Evolutionary conservation across 257 asterid genomes (phyloP).

Genomic region (Solanum pinnatisectum): DNA sequence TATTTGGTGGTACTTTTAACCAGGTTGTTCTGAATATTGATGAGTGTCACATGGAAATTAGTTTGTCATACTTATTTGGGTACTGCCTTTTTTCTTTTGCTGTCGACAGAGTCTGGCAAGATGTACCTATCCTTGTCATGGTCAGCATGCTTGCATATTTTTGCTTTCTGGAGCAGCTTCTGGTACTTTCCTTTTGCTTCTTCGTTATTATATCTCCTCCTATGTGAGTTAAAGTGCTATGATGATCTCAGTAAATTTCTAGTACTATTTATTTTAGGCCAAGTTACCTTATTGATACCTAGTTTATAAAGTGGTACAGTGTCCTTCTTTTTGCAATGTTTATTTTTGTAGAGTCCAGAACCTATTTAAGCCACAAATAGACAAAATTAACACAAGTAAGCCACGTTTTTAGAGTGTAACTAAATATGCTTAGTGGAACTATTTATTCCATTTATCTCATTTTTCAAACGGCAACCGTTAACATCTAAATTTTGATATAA

Average conservation of each 20-base stretch:
- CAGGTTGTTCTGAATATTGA: background rate
- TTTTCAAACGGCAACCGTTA: background rate
- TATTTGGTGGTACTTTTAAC: background rate
- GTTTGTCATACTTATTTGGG: background rate
- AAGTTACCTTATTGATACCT: background rate
- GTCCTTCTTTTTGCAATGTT: background rate
- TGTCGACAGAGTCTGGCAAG: conserved; percentile 81
- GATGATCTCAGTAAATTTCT: background rate
- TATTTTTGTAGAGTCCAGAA: background rate
- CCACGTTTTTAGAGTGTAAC: background rate
- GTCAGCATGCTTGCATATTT: conserved; percentile 97
- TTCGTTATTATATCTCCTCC: background rate
- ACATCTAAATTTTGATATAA: background rate
- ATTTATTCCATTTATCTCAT: background rate
- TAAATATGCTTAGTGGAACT: background rate
- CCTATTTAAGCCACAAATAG: background rate
- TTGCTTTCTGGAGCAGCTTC: conserved; percentile 97
- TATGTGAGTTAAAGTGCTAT: background rate
- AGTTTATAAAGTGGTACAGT: background rate
- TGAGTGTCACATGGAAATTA: background rate
- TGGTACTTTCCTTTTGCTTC: conserved; percentile 42
- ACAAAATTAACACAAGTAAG: background rate
- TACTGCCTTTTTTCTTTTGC: background rate
- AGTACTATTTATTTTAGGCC: background rate
- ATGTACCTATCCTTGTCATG: conserved; percentile 91